Conservation (phyloP, 202 grass and related monocot genomes). For the Carex sylvatica region DNA sequence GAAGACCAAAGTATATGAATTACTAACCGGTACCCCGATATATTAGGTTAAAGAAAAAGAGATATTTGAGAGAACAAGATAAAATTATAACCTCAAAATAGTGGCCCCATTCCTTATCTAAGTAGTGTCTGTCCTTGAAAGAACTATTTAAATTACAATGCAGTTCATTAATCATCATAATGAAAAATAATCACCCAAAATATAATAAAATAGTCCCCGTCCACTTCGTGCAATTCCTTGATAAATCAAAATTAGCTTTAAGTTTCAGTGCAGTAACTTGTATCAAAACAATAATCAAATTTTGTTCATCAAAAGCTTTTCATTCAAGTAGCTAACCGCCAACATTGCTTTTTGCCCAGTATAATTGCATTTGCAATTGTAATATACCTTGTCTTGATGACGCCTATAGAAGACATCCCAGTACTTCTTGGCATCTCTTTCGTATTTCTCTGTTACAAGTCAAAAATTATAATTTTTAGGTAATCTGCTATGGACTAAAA, state of each 20-base stretch:
- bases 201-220: neutral
- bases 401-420: constrained; percentile 98
- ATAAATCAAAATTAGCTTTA: neutral
- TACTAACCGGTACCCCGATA: constrained; percentile 11
- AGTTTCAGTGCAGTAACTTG: neutral
- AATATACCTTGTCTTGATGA: constrained; percentile 70
- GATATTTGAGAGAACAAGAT: neutral
- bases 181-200: neutral
- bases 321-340: neutral
- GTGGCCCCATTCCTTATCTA: constrained; percentile 94
- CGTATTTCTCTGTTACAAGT: constrained; percentile 77
- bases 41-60: neutral
- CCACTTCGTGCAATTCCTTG: neutral
- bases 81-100: constrained; percentile 55
- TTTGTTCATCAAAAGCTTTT: neutral
- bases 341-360: neutral
- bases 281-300: neutral
- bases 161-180: neutral
- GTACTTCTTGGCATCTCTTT: constrained; percentile 85
- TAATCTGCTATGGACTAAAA: too few species aligned
- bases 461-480: neutral
- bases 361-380: neutral
- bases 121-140: constrained; percentile 96
- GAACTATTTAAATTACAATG: constrained; percentile 49
- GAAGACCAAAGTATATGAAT: constrained; percentile 19